These are phyloP conservation scores for Tricholoma terreum DNA, from an alignment of 768 basidiomycete genomes.

Conservation along the genomic window DNA sequence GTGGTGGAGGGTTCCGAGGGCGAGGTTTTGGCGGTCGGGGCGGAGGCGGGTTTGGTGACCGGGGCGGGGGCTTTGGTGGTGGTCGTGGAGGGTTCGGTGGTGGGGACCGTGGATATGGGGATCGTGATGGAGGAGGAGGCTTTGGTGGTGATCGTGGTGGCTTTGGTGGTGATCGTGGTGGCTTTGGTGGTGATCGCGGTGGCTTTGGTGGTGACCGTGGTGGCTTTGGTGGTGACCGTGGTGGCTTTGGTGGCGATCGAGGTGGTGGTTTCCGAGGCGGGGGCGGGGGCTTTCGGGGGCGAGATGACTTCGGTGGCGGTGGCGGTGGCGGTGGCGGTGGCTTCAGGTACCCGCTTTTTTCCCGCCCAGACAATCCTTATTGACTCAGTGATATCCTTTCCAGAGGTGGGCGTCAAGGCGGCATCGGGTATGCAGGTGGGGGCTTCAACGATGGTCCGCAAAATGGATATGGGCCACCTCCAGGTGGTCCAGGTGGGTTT, in stretches of 20 bases:
- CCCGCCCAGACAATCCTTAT: constrained; percentile 2
- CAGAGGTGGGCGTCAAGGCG: constrained; percentile 66
- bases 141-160: constrained; percentile 30
- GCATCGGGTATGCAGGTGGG: constrained; percentile 67
- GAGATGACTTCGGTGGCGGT: constrained; percentile 40
- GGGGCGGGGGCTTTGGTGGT: constrained; percentile 40
- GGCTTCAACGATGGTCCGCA: constrained; percentile 53
- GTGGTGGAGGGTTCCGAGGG: constrained; percentile 26
- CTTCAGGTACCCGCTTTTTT: constrained; percentile 41
- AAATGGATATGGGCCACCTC: constrained; percentile 46
- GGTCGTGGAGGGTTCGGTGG: constrained; percentile 37
- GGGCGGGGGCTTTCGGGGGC: constrained; percentile 39
- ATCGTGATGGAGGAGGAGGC: constrained; percentile 29
- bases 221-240: constrained; percentile 43
- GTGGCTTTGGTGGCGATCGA: constrained; percentile 41
- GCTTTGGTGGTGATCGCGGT: constrained; percentile 41
- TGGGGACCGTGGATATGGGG: constrained; percentile 40
- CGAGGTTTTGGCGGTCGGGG: constrained; percentile 32
- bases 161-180: constrained; percentile 41
- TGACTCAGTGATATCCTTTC: constrained; percentile 11
- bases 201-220: constrained; percentile 36
- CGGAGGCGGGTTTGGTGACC: constrained; percentile 36
- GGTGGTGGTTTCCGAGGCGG: constrained; percentile 36
- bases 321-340: too few species aligned
- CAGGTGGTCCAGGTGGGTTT: constrained; percentile 32